Base-by-base conservation (phyloP, 441 rosid species). In the Pelargonium myrrhifolium region DNA sequence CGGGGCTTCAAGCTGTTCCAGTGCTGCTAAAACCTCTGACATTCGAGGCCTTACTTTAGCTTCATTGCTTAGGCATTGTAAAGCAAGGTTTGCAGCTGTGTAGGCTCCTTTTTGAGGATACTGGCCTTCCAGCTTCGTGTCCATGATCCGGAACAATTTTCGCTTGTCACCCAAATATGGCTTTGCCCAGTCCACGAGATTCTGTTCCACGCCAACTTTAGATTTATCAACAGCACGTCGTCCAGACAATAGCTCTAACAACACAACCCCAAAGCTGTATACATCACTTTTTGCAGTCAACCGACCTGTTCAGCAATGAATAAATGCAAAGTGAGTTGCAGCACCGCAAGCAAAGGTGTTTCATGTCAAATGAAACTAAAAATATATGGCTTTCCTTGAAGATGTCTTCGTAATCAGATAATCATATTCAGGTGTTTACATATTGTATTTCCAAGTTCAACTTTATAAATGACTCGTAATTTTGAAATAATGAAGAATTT, bases 231-330 rank as follows among this genome's bases (percentile, higher is more conserved):
- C 7, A 1, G 89, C 87, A 3, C 83, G 80, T 68, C 79, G 79
- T 68, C 97, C 94, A 2, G 89, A 79, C 1, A 92, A 73, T 24
- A 92, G 58, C 75, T 92, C 97, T 6, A 92, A 73, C 72, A 92
- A 64, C 65, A 92, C 92, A 12, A 89, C 97, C 6, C 97, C 94
- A 6, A 87, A 89, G 75, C 96, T 86, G 76, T 89, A 92, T 49
- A 92, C 97, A 43, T 92, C 96, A 62, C 96, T 85, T 80, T 92
- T 92, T 9, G 96, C 73, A 8, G 92, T 87, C 83, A 92, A 79
- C 45, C 80, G 91, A 76, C 97, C 97, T 87, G 84, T 65, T 26
- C 67, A 47, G 21, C 18, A n/a, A n/a, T 0, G 20, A 49, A 15
- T 6, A 4, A 20, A 49, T n/a, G 56, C 9, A 9, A 15, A 4